Conservation (phyloP, 78 protist genomes). For the slime mould (Dictyostelium discoideum) region DNA sequence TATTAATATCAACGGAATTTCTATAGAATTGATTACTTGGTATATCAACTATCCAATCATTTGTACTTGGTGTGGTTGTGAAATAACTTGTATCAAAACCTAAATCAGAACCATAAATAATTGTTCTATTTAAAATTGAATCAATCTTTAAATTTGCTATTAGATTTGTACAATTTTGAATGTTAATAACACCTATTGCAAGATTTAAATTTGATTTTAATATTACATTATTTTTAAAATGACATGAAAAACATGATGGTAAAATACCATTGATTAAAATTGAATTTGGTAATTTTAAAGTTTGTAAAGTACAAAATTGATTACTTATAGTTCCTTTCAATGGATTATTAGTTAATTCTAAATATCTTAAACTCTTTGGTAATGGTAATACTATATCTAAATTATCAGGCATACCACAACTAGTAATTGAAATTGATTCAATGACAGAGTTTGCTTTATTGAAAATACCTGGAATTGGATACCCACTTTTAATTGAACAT, state of each 20-base stretch:
- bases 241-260: not conserved
- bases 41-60: not conserved
- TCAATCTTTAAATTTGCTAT: not conserved
- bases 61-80: not conserved
- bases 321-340: not conserved
- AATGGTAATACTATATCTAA: not conserved
- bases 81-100: slow-evolving; percentile 11
- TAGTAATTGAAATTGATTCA: not conserved
- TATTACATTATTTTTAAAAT: not conserved
- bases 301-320: not conserved
- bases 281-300: not conserved
- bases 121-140: not conserved
- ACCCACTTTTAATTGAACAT: not conserved
- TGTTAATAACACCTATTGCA: not conserved
- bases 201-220: not conserved
- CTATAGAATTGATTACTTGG: slow-evolving; percentile 1
- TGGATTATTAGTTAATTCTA: not conserved
- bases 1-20: not conserved
- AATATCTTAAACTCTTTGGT: not conserved
- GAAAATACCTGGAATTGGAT: not conserved
- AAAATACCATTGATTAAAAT: not conserved
- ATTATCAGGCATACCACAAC: not conserved
- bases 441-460: not conserved
- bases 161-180: not conserved
- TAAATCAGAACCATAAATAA: not conserved